phyloP scores from a whole-genome alignment of 2,329 filamentous ascomycete genomes.

The Colletotrichum tabaci region DNA sequence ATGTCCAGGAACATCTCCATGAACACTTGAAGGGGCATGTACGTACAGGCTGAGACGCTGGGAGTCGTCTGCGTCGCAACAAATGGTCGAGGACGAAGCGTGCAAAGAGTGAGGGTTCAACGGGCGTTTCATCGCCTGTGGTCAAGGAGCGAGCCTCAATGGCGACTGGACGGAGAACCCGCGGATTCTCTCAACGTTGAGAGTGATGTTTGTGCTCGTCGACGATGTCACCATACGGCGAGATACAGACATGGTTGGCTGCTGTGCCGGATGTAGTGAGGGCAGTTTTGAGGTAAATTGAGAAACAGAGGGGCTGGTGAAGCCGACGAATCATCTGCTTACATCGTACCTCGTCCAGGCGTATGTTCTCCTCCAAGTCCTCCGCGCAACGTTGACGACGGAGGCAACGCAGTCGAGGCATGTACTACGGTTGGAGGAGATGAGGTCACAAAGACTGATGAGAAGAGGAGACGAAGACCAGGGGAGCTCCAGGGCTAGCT shows the following conservation, averaged over 20 bases:
- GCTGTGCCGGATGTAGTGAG: neutral
- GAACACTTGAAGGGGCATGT: neutral
- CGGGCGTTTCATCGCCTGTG: slow-evolving; percentile 23
- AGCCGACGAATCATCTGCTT: slow-evolving; percentile 13
- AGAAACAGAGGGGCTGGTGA: neutral
- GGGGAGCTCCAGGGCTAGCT: slow-evolving; percentile 10
- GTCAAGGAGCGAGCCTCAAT: slow-evolving; percentile 10
- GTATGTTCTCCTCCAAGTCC: slow-evolving; percentile 10
- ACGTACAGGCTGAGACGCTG: neutral
- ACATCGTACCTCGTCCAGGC: slow-evolving; percentile 7
- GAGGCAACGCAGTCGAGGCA: slow-evolving; percentile 19
- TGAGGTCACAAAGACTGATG: neutral
- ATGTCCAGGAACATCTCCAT: neutral
- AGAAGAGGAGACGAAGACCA: neutral
- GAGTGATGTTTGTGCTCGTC: neutral
- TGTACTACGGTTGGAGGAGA: neutral
- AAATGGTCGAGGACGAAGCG: neutral
- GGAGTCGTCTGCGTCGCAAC: neutral
- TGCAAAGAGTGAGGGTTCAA: slow-evolving; percentile 11
- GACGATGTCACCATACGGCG: neutral
- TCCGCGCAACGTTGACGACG: slow-evolving; percentile 32
- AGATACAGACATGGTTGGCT: neutral
- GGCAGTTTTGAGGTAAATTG: neutral
- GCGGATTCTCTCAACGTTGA: slow-evolving; percentile 5
- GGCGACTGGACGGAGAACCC: slow-evolving; percentile 1